Evolutionary conservation across 2,329 filamentous ascomycete species (phyloP), one percentile per base, ranked within the genome.

Genomic region (Catunica adiposa): DNA sequence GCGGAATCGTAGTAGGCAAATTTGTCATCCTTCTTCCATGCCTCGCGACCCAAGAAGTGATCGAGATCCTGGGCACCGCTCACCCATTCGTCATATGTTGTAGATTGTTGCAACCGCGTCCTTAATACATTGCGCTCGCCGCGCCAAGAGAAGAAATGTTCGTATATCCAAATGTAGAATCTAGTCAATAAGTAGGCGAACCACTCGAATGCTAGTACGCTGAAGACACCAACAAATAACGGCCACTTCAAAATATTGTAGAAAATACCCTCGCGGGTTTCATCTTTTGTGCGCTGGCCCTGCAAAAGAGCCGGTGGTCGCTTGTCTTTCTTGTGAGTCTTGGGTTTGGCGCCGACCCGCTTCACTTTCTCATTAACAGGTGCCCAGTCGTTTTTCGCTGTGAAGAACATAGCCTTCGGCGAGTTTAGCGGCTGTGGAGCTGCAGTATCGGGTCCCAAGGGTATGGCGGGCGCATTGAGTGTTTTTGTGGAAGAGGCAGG

Each of bases 381-480:
- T 15, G 86, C 83, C 92, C 92, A 98, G 72, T 98, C 92, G 67
- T 94, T 94, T 65, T 94, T 80, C 42, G 92, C 90, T 2, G 87
- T 86, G 63, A 97, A 87, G 66, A 89, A 89, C 52, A 79, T 69
- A 40, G 68, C 70, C 57, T 68, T 67, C 37, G 51, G 20, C 7
- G 50, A 54, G 1, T 42, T 59, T 3, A 64, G 61, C 14, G 53
- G 60, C 60, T 61, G 67, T 56, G 59, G 58, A 5, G 61, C 57
- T 3, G 62, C 58, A 22, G n/a, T 17, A 31, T 53, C 50, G 6
- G 53, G 31, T 7, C 61, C 55, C 2, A 61, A 59, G 20, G 67
- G 37, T 5, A 68, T 69, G 0, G 68, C 66, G 1, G 68, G 65
- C 1, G 68, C 66, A n/a, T 68, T 64, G 37, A 72, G 62, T 6